These are phyloP conservation scores for Cyberlindnera sargentensis DNA, from an alignment of 805 yeast species.

Conservation along the genomic window DNA sequence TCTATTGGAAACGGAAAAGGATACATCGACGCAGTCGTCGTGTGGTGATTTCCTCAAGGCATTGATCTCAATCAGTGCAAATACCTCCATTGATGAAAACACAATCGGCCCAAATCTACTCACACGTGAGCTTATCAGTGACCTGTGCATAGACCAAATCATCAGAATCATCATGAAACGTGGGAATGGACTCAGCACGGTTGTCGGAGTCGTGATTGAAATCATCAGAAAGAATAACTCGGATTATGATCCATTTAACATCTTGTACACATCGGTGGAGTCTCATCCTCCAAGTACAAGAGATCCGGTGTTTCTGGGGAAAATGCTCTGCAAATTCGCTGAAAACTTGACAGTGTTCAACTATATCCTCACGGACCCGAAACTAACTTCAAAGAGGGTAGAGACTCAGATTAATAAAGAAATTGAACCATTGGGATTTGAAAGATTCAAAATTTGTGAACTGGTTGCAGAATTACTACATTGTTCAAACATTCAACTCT, in stretches of 20 bases:
- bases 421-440: conserved; percentile 85
- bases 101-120: conserved; percentile 92
- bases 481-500: conserved; percentile 90
- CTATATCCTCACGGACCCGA: conserved; percentile 30
- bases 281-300: conserved; percentile 83
- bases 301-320: conserved; percentile 88
- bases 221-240: conserved; percentile 92
- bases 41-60: conserved; percentile 94
- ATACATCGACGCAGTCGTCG: conserved; percentile 72
- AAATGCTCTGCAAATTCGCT: conserved; percentile 67
- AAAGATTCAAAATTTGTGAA: conserved; percentile 88
- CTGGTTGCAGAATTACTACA: conserved; percentile 89
- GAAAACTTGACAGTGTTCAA: conserved; percentile 51
- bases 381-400: conserved; percentile 22
- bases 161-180: conserved; percentile 59
- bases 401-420: conserved; percentile 43
- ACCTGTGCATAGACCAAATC: conserved; percentile 51
- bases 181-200: conserved; percentile 81
- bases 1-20: conserved; percentile 53
- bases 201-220: conserved; percentile 90
- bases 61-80: conserved; percentile 89
- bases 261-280: conserved; percentile 64
- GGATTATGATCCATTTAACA: conserved; percentile 84
- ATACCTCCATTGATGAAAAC: conserved; percentile 67
- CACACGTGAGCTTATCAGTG: conserved; percentile 79